Evolutionary conservation across 805 yeast species (phyloP), one percentile per base, ranked within the genome.

Genomic region (Sugiyamaella marilandica): DNA sequence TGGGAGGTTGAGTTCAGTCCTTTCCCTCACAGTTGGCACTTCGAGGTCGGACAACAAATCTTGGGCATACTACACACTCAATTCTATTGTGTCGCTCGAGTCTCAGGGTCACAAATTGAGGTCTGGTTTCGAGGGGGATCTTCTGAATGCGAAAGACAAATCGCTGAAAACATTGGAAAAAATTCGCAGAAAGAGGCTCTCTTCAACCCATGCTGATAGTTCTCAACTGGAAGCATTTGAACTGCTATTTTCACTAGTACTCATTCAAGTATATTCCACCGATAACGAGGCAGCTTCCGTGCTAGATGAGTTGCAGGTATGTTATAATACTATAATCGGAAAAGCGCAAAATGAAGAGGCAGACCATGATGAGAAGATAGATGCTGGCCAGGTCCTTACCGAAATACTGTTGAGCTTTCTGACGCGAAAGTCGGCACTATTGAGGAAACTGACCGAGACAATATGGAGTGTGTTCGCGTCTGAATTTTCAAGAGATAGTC

Each of bases 211-310:
- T 41, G 69, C 55, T 43, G 65, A 70, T 53, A 55, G 64, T 35
- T 68, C 74, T 53, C 78, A 80, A 59, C 65, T 83, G 56, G 71
- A 72, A 53, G 85, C 89, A 41, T 84, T 92, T 62, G 95, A 89
- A 66, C 70, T 87, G 35, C 71, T 92, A 44, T 79, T 87, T 52
- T 84, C 96, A 0, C 80, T 87, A 78, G 84, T 84, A 2, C 68
- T 90, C 19, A 64, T 92, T 11, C 96, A 89, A 65, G 74, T 91
- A 33, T 90, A 83, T 63, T 72, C 82, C 51, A 95, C 91, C 21
- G 71, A 78, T 49, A 65, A 82, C 5, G 97, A 92, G 55, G 84
- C 96, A 0, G 79, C 86, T 5, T 74, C 81, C 33, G 82, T 88
- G 14, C 72, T 92, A 35, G 83, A 81, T 26, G 98, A 92, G 64